These are phyloP conservation scores for Penicillium sp. DNA, from an alignment of 2,329 filamentous ascomycete species.

Conservation along the genomic window DNA sequence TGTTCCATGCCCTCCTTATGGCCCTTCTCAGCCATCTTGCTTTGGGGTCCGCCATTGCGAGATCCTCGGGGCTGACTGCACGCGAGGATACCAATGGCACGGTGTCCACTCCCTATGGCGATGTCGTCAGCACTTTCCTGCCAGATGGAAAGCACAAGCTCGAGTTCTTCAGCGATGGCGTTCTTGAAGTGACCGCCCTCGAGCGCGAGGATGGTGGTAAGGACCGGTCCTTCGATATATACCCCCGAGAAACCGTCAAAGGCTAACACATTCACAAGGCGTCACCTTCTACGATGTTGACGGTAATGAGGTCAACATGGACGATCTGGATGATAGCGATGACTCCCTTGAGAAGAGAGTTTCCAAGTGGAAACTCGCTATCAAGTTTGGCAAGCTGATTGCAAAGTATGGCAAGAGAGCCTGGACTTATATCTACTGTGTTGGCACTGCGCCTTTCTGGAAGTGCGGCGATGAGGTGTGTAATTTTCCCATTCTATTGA, in stretches of 20 bases:
- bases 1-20: background rate
- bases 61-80: background rate
- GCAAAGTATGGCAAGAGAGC: background rate
- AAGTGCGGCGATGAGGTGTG: background rate
- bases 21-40: background rate
- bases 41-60: background rate
- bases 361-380: background rate
- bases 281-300: background rate
- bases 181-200: background rate
- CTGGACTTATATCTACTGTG: background rate
- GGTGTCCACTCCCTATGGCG: background rate
- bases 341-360: background rate
- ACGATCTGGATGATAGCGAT: background rate
- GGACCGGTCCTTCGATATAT: background rate
- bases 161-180: background rate
- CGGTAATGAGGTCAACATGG: background rate
- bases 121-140: background rate
- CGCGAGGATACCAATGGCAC: background rate
- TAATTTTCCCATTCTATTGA: background rate
- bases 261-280: background rate
- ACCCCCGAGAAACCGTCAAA: background rate
- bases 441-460: background rate
- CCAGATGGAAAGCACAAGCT: background rate
- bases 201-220: background rate
- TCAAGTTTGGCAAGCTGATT: background rate